Conservation (phyloP, 306 rosid genomes). For the Hippophae tibetana region DNA sequence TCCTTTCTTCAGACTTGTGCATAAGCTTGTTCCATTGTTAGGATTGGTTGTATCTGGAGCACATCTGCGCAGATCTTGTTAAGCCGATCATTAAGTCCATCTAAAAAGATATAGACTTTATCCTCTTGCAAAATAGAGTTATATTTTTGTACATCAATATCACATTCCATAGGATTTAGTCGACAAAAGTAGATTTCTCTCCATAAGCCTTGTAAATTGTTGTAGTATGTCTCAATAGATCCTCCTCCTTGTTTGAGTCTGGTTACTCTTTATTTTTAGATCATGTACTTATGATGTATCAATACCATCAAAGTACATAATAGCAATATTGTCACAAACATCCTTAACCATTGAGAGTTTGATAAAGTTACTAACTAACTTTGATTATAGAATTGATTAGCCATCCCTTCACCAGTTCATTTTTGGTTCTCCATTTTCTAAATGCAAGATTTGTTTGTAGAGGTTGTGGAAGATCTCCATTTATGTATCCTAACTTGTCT, state of each 20-base stretch:
- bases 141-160: neutral
- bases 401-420: too few species aligned
- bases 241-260: neutral
- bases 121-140: conserved; percentile 3
- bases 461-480: too few species aligned
- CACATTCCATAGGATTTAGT: conserved; percentile 3
- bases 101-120: conserved; percentile 3
- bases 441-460: too few species aligned
- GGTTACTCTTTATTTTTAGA: conserved; percentile 3
- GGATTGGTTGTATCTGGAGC: conserved; percentile 3
- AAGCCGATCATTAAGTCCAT: conserved; percentile 1
- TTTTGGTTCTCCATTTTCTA: too few species aligned
- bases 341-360: too few species aligned
- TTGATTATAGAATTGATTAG: too few species aligned
- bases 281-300: conserved; percentile 3
- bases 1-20: neutral
- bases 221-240: neutral
- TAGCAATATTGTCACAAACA: too few species aligned
- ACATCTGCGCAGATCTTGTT: conserved; percentile 5
- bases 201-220: conserved; percentile 1
- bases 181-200: neutral
- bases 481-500: too few species aligned
- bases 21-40: conserved; percentile 2
- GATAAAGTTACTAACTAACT: too few species aligned
- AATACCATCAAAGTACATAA: neutral